A percentile compares a stretch with the other conserved stretches of the same genome.
phyloP scores from a whole-genome alignment of 208 protist species.

The Naegleria lovaniensis region DNA sequence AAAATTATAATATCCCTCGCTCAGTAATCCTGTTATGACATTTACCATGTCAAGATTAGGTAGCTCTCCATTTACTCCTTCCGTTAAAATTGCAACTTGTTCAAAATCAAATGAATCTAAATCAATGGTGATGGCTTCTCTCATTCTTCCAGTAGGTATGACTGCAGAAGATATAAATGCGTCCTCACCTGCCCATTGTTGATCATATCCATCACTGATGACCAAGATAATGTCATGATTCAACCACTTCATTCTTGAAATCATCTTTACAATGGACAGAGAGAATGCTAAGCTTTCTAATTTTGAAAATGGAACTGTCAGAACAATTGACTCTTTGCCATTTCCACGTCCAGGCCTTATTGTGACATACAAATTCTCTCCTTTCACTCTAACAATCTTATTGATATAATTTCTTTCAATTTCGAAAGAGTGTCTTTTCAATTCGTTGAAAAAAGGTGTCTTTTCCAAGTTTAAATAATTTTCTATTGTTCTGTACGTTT shows the following conservation, averaged over 20 bases:
- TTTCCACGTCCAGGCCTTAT: background rate
- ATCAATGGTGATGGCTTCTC: slow-evolving; percentile 22
- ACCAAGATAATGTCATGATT: slow-evolving; percentile 22
- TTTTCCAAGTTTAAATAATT: background rate
- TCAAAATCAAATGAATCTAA: slow-evolving; percentile 19
- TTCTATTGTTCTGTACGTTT: background rate
- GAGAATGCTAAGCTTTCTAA: background rate
- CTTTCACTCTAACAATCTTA: background rate
- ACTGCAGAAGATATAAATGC: background rate
- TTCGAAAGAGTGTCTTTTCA: background rate
- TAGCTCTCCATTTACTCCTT: slow-evolving; percentile 27
- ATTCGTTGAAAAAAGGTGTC: background rate
- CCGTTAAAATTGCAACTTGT: background rate
- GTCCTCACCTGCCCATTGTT: background rate
- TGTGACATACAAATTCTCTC: background rate
- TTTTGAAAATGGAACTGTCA: background rate
- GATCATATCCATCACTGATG: background rate
- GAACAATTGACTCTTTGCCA: slow-evolving; percentile 6
- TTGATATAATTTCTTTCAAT: slow-evolving; percentile 14
- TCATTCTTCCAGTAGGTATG: slow-evolving; percentile 17
- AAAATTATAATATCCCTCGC: background rate
- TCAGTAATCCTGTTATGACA: background rate
- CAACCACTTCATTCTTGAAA: background rate
- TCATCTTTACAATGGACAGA: background rate
- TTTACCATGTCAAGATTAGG: slow-evolving; percentile 25